These are phyloP conservation scores for Trichoderma sp. DNA, from an alignment of 2,329 filamentous ascomycete genomes.

Conservation along the genomic window DNA sequence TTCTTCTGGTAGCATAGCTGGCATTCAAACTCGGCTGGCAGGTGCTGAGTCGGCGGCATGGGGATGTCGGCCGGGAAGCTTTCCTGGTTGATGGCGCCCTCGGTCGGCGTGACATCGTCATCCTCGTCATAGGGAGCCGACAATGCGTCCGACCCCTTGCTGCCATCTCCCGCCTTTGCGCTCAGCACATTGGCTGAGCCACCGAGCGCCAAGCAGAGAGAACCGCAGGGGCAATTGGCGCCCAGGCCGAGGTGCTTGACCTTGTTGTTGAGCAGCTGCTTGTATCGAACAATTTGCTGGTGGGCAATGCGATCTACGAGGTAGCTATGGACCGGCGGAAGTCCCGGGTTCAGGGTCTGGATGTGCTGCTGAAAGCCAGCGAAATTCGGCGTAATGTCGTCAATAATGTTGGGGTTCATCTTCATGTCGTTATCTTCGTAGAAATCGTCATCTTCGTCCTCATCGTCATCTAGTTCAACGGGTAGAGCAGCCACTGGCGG, in stretches of 20 bases:
- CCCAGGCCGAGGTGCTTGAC: slow-evolving; percentile 69
- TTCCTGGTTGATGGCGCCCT: slow-evolving; percentile 69
- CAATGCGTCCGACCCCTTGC: slow-evolving; percentile 55
- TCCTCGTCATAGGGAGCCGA: slow-evolving; percentile 57
- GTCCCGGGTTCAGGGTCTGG: slow-evolving; percentile 70
- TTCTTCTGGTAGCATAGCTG: slow-evolving; percentile 83
- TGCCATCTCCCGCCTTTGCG: slow-evolving; percentile 47
- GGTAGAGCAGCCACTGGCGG: slow-evolving; percentile 54
- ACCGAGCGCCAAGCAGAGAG: slow-evolving; percentile 66
- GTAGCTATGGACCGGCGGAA: slow-evolving; percentile 58
- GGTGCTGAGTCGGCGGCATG: slow-evolving; percentile 71
- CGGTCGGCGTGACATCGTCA: slow-evolving; percentile 67
- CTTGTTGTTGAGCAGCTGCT: slow-evolving; percentile 69
- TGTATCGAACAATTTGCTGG: slow-evolving; percentile 79
- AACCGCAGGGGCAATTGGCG: slow-evolving; percentile 61
- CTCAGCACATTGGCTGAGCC: slow-evolving; percentile 67
- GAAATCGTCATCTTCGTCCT: slow-evolving; percentile 61
- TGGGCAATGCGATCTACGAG: slow-evolving; percentile 80
- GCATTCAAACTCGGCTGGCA: slow-evolving; percentile 90
- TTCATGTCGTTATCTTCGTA: slow-evolving; percentile 63
- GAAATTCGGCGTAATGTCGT: slow-evolving; percentile 70
- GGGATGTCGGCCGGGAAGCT: slow-evolving; percentile 82
- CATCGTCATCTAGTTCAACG: slow-evolving; percentile 52
- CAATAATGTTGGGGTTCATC: slow-evolving; percentile 64
- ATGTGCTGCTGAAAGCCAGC: slow-evolving; percentile 79